A percentile compares a stretch with the other conserved stretches of the same genome.
These are phyloP conservation scores for Scedosporium aurantiacum DNA, from an alignment of 2,329 filamentous ascomycete genomes.

Conservation along the genomic window DNA sequence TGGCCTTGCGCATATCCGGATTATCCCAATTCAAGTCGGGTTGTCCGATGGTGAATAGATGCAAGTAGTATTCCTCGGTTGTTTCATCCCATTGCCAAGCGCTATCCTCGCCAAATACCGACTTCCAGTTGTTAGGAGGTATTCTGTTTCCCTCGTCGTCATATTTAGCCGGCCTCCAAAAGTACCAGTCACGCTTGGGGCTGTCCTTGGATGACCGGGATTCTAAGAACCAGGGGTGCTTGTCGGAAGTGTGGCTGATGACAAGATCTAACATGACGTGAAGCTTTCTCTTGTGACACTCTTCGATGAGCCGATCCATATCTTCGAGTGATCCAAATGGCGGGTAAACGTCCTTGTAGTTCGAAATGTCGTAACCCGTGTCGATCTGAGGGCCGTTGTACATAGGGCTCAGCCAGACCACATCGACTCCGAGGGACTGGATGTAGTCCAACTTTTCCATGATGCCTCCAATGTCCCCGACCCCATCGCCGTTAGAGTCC, in stretches of 20 bases:
- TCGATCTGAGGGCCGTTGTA: constrained; percentile 48
- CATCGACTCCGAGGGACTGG: constrained; percentile 42
- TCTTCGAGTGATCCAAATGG: constrained; percentile 58
- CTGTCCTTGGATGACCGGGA: constrained; percentile 45
- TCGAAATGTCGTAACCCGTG: constrained; percentile 61
- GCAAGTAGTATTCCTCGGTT: constrained; percentile 47
- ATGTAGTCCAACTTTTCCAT: constrained; percentile 46
- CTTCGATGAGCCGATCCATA: constrained; percentile 51
- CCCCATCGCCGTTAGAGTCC: constrained; percentile 43
- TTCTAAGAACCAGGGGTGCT: constrained; percentile 61
- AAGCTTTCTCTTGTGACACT: constrained; percentile 52
- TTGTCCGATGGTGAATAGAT: constrained; percentile 59
- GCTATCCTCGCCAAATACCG: constrained; percentile 20
- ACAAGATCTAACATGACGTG: constrained; percentile 63
- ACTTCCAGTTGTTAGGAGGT: constrained; percentile 49
- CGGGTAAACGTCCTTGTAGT: constrained; percentile 56
- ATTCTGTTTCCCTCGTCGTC: constrained; percentile 44
- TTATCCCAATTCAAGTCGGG: constrained; percentile 75
- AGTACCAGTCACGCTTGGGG: constrained; percentile 50
- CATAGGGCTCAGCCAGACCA: constrained; percentile 43
- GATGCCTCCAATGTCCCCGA: constrained; percentile 45
- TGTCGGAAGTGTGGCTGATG: constrained; percentile 55
- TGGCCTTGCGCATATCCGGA: constrained; percentile 48
- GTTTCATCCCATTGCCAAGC: constrained; percentile 38
- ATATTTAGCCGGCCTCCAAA: constrained; percentile 49